phyloP scores from a whole-genome alignment of 2,329 filamentous ascomycete species.

The Cadophora luteo-olivacea region DNA sequence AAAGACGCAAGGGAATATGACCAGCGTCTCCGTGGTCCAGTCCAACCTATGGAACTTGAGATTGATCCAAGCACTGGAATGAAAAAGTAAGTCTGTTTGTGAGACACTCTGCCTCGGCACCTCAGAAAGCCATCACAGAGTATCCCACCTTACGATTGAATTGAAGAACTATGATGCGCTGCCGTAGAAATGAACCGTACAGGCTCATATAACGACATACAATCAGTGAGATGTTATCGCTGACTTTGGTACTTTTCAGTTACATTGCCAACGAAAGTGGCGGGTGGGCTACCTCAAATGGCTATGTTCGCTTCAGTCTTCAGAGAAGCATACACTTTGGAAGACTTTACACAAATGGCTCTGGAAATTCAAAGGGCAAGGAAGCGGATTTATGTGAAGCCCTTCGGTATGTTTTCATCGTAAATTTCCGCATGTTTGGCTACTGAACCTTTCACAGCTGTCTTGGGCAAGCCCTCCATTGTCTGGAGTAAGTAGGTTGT shows the following conservation, averaged over 20 bases:
- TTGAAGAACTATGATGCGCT: neutral
- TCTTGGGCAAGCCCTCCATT: conserved; percentile 63
- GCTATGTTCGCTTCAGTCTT: conserved; percentile 81
- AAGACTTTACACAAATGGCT: conserved; percentile 73
- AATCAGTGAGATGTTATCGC: neutral
- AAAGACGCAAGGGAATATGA: conserved; percentile 85
- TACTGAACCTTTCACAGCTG: conserved; percentile 42
- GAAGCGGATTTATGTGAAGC: conserved; percentile 84
- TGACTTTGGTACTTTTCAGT: conserved; percentile 22
- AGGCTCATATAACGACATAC: neutral
- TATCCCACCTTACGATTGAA: neutral
- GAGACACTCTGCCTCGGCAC: neutral
- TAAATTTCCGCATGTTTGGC: neutral
- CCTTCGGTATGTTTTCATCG: conserved; percentile 53
- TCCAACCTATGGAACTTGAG: conserved; percentile 73
- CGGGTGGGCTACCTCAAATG: conserved; percentile 87
- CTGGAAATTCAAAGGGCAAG: conserved; percentile 62
- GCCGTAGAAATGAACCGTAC: neutral
- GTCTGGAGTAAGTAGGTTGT: conserved; percentile 47
- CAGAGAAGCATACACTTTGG: conserved; percentile 79
- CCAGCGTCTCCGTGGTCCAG: conserved; percentile 78
- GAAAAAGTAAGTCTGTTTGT: conserved; percentile 69
- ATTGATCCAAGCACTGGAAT: conserved; percentile 84
- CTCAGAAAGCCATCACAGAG: neutral
- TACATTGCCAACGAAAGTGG: conserved; percentile 94